Base-by-base conservation (phyloP, 1,139 yeast genomes). In the Zygoascus meyerae region DNA sequence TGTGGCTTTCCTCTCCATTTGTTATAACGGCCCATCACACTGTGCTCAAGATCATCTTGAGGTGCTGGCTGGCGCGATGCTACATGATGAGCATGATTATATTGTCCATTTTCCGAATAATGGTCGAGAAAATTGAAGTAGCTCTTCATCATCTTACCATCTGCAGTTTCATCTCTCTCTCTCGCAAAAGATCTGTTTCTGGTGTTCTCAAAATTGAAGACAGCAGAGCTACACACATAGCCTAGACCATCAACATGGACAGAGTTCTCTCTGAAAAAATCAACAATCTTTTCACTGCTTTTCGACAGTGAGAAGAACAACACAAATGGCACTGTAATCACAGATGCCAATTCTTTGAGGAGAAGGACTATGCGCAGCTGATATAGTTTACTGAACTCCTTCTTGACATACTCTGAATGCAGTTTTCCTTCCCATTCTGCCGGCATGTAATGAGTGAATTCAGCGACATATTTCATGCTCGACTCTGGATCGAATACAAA, bases 171-270 rank as follows among this genome's bases (percentile, higher is more conserved):
- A 46, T 5, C 38, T 37, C 37, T 48, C 54, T 18, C 63, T 48
- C 14, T 16, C 8, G 28, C 21, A 18, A 18, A 21, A 18, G 15
- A 21, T 11, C 43, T 54, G 12, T 48, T 48, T 32, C 51, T 55
- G 26, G 26, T 21, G 7, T 21, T 21, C 55, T 82, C 84, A 52
- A 83, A 78, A 57, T 86, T 85, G 66, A 92, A 94, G 80, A 86
- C 85, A 2, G 98, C 97, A 72, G 82, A 87, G 38, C 86, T 83
- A 62, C 98, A 92, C 33, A 92, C 95, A 59, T 90, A 85, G 0
- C 98, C 99, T 40, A 92, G 70, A 0, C 97, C 97, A 67, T 90
- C 97, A 42, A 90, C 87, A 63, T 90, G 94, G 10, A 89, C 81
- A 9, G 95, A 81, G 56, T 79, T 83, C 52, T 92, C 97, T 48